A percentile compares a stretch with the other conserved stretches of the same genome.
These are phyloP conservation scores for Penicillium cosmopolitanum DNA, from an alignment of 495 filamentous ascomycete genomes.

Conservation along the genomic window DNA sequence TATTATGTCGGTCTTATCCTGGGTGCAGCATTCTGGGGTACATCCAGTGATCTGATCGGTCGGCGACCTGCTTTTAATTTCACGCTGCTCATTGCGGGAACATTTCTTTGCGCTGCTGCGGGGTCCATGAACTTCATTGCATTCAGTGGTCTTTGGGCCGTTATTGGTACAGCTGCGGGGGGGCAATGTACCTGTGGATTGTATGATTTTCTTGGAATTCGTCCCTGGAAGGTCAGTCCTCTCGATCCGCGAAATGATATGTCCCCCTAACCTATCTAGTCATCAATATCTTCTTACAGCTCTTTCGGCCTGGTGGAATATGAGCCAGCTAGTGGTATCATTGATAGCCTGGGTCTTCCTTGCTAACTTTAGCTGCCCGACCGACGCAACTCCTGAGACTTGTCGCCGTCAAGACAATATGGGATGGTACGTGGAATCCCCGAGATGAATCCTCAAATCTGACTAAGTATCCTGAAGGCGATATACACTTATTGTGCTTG, in stretches of 20 bases:
- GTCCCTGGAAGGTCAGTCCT: constrained; percentile 29
- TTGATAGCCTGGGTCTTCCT: constrained; percentile 39
- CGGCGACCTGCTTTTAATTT: constrained; percentile 18
- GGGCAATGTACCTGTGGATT: constrained; percentile 39
- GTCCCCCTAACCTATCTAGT: constrained; percentile 14
- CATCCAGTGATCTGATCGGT: constrained; percentile 37
- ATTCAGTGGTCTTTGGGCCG: constrained; percentile 40
- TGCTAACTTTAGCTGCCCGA: constrained; percentile 38
- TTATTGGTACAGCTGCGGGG: constrained; percentile 39
- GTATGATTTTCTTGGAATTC: constrained; percentile 39
- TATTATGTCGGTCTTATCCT: constrained; percentile 42
- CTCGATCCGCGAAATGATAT: no score
- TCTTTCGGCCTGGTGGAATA: constrained; percentile 40
- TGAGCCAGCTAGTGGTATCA: constrained; percentile 37
- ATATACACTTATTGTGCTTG: constrained; percentile 39
- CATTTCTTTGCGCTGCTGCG: constrained; percentile 34
- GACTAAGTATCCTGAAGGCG: constrained; percentile 20
- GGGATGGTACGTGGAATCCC: constrained; percentile 31
- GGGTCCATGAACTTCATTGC: constrained; percentile 36
- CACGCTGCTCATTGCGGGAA: constrained; percentile 10
- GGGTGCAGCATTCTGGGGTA: constrained; percentile 40
- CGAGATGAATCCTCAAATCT: neutral
- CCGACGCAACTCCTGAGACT: constrained; percentile 28
- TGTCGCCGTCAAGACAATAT: constrained; percentile 35
- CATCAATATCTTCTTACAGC: constrained; percentile 39